Percentiles rank a stretch among this genome's conserved stretches.
Conservation (phyloP, 139 green algal species). For the Zygnema cylindricum region DNA sequence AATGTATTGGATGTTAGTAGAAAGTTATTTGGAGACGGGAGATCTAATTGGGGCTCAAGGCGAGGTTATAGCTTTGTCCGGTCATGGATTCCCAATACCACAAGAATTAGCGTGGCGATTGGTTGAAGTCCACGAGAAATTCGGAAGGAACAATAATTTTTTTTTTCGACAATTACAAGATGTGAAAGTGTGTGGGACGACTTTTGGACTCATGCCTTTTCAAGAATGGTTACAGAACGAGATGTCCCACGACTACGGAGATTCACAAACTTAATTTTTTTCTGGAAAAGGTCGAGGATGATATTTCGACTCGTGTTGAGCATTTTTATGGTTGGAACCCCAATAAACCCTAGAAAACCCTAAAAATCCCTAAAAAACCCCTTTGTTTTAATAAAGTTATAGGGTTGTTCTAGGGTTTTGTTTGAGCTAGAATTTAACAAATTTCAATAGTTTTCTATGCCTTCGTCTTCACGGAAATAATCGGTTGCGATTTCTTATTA, state of each 20-base stretch:
- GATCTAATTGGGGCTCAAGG: background rate
- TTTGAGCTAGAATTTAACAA: too few species aligned
- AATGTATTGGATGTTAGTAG: background rate
- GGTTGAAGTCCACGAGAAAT: background rate
- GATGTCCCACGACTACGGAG: background rate
- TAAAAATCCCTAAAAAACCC: too few species aligned
- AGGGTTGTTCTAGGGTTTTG: too few species aligned
- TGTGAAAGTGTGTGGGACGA: background rate
- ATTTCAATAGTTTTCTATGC: too few species aligned
- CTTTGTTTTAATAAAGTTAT: too few species aligned
- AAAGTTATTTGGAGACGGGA: background rate
- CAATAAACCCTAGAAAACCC: too few species aligned
- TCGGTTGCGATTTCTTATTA: too few species aligned
- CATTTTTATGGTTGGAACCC: too few species aligned
- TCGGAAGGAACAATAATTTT: background rate
- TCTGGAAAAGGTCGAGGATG: too few species aligned
- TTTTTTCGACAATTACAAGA: background rate
- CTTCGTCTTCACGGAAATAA: too few species aligned
- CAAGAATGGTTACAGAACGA: background rate
- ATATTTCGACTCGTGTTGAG: too few species aligned
- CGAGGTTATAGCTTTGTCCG: background rate
- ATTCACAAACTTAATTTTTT: too few species aligned
- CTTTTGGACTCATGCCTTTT: background rate
- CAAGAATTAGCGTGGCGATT: background rate
- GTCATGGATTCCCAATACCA: background rate